Conservation (phyloP, 2,329 filamentous ascomycete genomes). For the Trichocomaceae sp. region DNA sequence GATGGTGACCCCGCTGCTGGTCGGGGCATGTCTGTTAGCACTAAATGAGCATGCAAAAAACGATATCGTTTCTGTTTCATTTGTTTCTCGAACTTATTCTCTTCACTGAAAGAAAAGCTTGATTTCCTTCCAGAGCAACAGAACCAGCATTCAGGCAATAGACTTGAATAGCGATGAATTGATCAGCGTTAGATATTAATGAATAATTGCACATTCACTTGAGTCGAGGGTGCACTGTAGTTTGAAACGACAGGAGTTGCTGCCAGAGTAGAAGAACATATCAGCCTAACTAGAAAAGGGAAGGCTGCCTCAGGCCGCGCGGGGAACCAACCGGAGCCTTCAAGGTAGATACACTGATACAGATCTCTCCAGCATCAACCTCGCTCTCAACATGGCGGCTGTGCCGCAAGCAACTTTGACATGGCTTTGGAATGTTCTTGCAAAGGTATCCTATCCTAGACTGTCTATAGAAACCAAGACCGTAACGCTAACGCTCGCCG, state of each 20-base stretch:
- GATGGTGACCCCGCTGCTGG: background rate
- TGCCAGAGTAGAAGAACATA: too few relatives aligned
- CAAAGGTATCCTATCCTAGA: constrained; percentile 49
- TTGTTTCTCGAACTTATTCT: background rate
- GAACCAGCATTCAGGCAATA: background rate
- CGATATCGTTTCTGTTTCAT: background rate
- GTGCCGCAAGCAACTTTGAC: constrained; percentile 86
- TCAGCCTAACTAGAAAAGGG: background rate
- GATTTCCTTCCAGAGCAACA: background rate
- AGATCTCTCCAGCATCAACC: background rate
- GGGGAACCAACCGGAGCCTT: background rate
- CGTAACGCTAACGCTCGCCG: background rate
- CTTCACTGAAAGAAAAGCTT: background rate
- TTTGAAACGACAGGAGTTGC: too few relatives aligned
- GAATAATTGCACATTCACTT: background rate
- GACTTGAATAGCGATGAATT: background rate
- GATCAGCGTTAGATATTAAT: background rate
- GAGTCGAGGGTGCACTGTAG: too few relatives aligned
- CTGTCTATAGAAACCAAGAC: background rate
- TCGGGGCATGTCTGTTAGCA: background rate
- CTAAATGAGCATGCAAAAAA: background rate
- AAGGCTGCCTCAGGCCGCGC: background rate
- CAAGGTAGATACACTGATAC: background rate
- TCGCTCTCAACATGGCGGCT: constrained; percentile 44
- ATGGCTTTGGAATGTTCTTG: constrained; percentile 90